A percentile compares a stretch with the other conserved stretches of the same genome.
Conservation (phyloP, 2,329 filamentous ascomycete species). For the Phaeosphaeriaceae sp. region DNA sequence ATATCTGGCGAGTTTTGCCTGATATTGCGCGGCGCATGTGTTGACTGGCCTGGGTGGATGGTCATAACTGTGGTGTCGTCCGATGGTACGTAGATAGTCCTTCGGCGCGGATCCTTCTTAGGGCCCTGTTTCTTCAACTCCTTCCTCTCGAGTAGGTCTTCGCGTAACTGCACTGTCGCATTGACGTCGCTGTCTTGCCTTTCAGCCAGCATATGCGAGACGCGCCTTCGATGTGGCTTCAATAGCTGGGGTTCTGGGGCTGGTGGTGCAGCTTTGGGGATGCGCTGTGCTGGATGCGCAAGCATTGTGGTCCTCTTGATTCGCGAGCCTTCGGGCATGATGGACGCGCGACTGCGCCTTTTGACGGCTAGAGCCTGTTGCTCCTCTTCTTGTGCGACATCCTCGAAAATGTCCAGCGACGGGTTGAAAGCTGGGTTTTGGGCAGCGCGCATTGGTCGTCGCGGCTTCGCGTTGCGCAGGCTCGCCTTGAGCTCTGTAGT, state of each 20-base stretch:
- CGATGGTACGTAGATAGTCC: conserved; percentile 60
- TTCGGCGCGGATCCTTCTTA: conserved; percentile 53
- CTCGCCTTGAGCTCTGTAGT: conserved; percentile 45
- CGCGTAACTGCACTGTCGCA: conserved; percentile 40
- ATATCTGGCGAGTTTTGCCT: conserved; percentile 46
- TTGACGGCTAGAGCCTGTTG: conserved; percentile 35
- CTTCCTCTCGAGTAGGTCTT: conserved; percentile 37
- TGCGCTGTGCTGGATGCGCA: conserved; percentile 47
- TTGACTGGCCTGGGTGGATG: conserved; percentile 57
- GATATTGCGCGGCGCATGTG: conserved; percentile 31
- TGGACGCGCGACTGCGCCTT: conserved; percentile 35
- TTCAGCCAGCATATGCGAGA: conserved; percentile 44
- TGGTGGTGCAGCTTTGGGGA: conserved; percentile 31
- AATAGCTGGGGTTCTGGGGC: conserved; percentile 29
- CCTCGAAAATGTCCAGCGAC: conserved; percentile 47
- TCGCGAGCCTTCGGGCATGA: conserved; percentile 27
- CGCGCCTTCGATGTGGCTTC: conserved; percentile 44
- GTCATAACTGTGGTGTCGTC: conserved; percentile 62
- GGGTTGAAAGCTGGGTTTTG: conserved; percentile 43
- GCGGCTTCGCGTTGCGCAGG: conserved; percentile 41
- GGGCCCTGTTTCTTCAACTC: conserved; percentile 41
- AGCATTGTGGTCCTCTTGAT: conserved; percentile 42
- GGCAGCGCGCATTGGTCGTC: conserved; percentile 40
- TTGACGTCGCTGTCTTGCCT: conserved; percentile 31
- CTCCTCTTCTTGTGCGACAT: conserved; percentile 46